Base-by-base conservation (phyloP, 257 asterid genomes). In the Nicotiana paniculata region DNA sequence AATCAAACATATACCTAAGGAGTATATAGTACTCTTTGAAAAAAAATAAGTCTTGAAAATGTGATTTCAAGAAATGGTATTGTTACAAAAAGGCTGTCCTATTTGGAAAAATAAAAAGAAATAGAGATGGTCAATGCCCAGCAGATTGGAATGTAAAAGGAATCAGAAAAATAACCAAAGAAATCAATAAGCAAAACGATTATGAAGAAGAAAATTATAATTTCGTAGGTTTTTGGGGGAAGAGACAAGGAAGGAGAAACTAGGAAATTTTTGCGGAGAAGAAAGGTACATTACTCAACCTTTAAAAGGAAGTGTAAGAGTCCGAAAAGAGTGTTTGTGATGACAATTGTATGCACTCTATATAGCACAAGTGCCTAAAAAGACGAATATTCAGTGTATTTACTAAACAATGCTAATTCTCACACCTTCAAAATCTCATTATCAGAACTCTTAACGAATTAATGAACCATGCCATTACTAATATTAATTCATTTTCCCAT, bases 211-310 rank as follows among this genome's bases (percentile, higher is more conserved):
- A 51, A 51, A 51, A 9, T 51, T 51, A 3, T 3, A 16, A 51
- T 9, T 1, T 51, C 4, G 2, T 43, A 51, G 55, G 15, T 1
- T 43, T 1, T n/a, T 10, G 80, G 9, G n/a, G 53, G 24, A 68
- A 68, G 77, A 43, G 30, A 68, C 21, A 32, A 32, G 77, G 77
- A 35, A 21, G 46, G 12, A 32, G 55, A 15, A 39, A 6, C 37
- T 17, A 8, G 62, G 48, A 51, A 51, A 51, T 13, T 51, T 75
- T 48, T 75, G 80, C 57, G 21, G 64, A 28, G 32, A 57, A 77
- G 81, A 77, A 77, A 48, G 18, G 57, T 32, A 77, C 86, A 81
- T 26, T 80, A 84, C 86, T 79, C 83, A 79, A 79, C 35, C 57
- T 83, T n/a, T 11, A 3, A 21, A 78, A 3, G 5, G 30, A 15